These are phyloP conservation scores for Colletotrichum chrysophilum DNA, from an alignment of 2,329 filamentous ascomycete genomes.

Conservation along the genomic window DNA sequence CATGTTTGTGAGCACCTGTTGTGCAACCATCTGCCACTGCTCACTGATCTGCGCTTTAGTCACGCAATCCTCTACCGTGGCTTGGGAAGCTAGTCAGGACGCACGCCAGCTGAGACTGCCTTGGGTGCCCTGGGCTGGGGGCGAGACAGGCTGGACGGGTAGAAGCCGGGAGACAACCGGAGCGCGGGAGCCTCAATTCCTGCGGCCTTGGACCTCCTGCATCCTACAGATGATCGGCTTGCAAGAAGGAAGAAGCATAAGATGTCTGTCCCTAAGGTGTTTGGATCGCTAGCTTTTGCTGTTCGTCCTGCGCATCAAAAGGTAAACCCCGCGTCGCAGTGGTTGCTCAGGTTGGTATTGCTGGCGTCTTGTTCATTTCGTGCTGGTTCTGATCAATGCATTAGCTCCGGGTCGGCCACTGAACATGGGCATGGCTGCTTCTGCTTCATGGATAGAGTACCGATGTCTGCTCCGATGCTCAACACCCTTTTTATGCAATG, in stretches of 20 bases:
- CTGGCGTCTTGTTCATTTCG: neutral
- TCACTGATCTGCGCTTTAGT: conserved; percentile 2
- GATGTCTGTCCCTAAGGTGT: neutral
- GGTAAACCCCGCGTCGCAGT: neutral
- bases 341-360: neutral
- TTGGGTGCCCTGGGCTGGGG: neutral
- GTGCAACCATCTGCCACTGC: neutral
- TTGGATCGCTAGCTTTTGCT: neutral
- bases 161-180: neutral
- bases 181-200: neutral
- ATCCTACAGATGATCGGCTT: neutral
- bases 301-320: neutral
- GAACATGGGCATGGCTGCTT: neutral
- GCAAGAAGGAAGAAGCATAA: neutral
- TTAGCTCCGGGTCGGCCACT: neutral
- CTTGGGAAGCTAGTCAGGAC: neutral
- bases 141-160: neutral
- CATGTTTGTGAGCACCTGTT: neutral
- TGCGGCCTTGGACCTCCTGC: neutral
- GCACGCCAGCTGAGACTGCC: neutral
- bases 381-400: neutral
- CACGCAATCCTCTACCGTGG: neutral
- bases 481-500: neutral
- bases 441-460: neutral
- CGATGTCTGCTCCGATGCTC: neutral